These are phyloP conservation scores for Amoebophrya sp. DNA, from an alignment of 169 alveolate genomes.

Conservation along the genomic window DNA sequence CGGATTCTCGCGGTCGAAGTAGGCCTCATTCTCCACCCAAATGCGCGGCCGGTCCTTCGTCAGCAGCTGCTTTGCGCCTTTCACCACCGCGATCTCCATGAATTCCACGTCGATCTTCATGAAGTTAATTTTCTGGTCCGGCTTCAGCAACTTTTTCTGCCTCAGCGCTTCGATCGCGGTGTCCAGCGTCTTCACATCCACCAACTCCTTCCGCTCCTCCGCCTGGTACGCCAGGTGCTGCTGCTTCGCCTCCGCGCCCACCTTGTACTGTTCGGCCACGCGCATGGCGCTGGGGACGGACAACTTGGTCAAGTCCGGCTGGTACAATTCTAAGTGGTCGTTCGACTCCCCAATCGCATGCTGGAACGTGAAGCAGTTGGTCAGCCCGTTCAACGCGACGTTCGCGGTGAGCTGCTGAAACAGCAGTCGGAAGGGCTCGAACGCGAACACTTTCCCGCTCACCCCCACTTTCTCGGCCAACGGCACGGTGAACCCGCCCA, in stretches of 20 bases:
- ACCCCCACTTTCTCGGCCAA: conserved; percentile 40
- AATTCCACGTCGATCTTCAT: neutral
- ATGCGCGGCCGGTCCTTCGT: neutral
- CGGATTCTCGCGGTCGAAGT: neutral
- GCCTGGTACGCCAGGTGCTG: neutral
- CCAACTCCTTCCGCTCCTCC: neutral
- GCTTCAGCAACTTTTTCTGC: too few relatives aligned
- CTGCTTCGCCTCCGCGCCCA: neutral
- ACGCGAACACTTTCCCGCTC: conserved; percentile 39
- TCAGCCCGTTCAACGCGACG: conserved; percentile 36
- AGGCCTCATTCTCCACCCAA: neutral
- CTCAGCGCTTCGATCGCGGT: neutral
- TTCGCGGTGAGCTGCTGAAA: conserved; percentile 43
- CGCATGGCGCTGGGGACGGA: neutral
- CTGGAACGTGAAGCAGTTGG: neutral
- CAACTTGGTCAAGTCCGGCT: neutral
- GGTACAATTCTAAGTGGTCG: too few relatives aligned
- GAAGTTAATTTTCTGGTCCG: neutral
- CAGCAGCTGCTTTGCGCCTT: neutral
- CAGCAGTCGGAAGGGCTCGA: conserved; percentile 47
- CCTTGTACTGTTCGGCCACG: neutral
- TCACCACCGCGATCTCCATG: neutral
- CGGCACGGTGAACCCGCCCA: conserved; percentile 42
- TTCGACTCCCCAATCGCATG: too few relatives aligned
- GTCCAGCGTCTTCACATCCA: neutral